Percentiles rank a stretch among this genome's conserved stretches.
These are phyloP conservation scores for Mycena chlorophos DNA, from an alignment of 768 basidiomycete species.

Conservation along the genomic window DNA sequence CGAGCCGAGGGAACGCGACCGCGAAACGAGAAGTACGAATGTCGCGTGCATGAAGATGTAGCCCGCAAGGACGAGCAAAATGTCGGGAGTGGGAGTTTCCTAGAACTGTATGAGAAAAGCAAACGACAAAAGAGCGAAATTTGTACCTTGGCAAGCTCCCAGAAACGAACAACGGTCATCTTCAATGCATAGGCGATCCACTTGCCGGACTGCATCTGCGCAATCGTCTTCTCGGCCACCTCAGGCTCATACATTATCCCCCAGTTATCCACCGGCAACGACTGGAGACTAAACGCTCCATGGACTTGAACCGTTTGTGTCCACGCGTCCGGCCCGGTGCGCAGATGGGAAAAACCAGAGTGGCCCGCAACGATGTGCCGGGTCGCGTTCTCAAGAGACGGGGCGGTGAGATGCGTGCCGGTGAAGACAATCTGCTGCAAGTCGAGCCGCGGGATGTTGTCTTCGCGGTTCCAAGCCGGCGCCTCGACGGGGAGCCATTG, in stretches of 20 bases:
- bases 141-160: conserved; percentile 78
- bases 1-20: conserved; percentile 81
- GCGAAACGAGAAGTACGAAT: conserved; percentile 87
- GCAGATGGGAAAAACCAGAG: conserved; percentile 8
- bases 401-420: conserved; percentile 37
- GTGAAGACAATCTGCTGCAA: conserved; percentile 75
- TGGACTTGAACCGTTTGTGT: conserved; percentile 44
- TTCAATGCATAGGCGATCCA: conserved; percentile 89
- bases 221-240: conserved; percentile 52
- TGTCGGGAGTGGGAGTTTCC: conserved; percentile 96
- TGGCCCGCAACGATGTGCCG: conserved; percentile 1
- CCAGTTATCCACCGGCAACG: conserved; percentile 18
- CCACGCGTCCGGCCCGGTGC: conserved; percentile 3
- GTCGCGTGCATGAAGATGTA: conserved; percentile 96
- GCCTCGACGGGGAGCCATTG: conserved; percentile 68
- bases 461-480: conserved; percentile 46
- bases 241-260: conserved; percentile 31
- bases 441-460: conserved; percentile 47
- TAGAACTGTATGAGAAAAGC: conserved; percentile 29
- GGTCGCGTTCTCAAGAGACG: conserved; percentile 40
- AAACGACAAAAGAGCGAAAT: conserved; percentile 13
- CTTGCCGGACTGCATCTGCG: conserved; percentile 75
- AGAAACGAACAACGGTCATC: conserved; percentile 78
- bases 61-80: conserved; percentile 88
- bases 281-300: conserved; percentile 37